Percentiles rank a stretch among this genome's conserved stretches.
phyloP scores from a whole-genome alignment of 2,329 filamentous ascomycete genomes.

The Diaporthe citrichinensis region DNA sequence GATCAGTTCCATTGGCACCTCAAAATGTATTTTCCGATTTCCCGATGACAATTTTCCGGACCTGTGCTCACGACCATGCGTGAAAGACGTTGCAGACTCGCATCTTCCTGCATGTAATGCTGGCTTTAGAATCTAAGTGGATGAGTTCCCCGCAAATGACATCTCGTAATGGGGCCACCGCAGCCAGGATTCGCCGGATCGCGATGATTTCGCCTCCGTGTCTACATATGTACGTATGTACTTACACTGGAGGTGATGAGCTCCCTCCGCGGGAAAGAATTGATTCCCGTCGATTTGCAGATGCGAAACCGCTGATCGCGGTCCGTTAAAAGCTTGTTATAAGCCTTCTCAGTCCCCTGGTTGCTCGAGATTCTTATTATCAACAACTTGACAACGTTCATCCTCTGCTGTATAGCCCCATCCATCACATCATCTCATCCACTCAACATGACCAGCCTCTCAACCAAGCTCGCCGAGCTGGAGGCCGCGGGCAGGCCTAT shows the following conservation, averaged over 20 bases:
- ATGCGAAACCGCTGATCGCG: not conserved
- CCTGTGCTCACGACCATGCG: not conserved
- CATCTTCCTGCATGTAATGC: not conserved
- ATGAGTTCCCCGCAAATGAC: not conserved
- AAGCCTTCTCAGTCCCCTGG: not conserved
- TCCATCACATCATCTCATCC: not conserved
- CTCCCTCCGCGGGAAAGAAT: not conserved
- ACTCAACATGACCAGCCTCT: constrained; percentile 4
- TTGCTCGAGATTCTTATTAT: not conserved
- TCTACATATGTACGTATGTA: not conserved
- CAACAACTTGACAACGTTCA: not conserved
- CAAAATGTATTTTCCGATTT: not conserved
- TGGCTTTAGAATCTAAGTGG: not conserved
- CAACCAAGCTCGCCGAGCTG: not conserved
- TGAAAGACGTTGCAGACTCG: not conserved
- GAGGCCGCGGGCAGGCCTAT: constrained; percentile 43
- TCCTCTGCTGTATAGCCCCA: not conserved
- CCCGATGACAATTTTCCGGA: not conserved
- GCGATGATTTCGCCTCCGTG: not conserved
- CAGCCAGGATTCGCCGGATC: not conserved
- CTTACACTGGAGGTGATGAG: not conserved
- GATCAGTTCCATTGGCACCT: not conserved
- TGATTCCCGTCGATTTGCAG: not conserved
- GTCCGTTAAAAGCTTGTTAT: not conserved
- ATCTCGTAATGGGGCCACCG: not conserved